Conservation (phyloP, 2,329 filamentous ascomycete genomes). For the Xylariaceae sp. region DNA sequence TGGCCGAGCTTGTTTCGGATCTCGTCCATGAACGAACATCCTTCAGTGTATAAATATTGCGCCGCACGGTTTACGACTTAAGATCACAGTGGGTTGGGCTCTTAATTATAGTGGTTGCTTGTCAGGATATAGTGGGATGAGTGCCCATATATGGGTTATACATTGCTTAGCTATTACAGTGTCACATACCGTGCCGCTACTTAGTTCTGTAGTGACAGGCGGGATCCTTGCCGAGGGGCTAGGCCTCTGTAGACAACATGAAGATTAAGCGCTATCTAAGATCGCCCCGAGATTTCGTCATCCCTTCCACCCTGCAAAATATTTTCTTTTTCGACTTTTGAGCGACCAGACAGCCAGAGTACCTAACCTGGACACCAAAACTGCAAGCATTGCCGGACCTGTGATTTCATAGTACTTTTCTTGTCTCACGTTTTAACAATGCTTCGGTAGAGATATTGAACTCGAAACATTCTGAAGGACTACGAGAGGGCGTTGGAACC, state of each 20-base stretch:
- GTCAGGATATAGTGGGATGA: neutral
- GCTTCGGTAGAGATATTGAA: neutral
- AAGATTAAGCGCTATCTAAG: too few species aligned
- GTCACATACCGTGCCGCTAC: too few species aligned
- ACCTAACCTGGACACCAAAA: neutral
- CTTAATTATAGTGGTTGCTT: neutral
- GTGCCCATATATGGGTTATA: neutral
- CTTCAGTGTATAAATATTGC: neutral
- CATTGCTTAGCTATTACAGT: neutral
- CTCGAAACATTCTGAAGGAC: neutral
- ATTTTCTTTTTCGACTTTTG: neutral
- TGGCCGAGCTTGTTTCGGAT: neutral
- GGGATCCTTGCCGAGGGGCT: too few species aligned
- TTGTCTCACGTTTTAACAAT: neutral
- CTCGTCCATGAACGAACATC: neutral
- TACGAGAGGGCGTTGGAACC: neutral
- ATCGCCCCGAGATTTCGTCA: constrained; percentile 9
- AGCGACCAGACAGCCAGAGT: too few species aligned
- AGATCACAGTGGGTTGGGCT: neutral
- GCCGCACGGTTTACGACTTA: neutral
- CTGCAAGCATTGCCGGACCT: neutral
- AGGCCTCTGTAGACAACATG: too few species aligned
- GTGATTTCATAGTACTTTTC: neutral
- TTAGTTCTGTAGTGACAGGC: too few species aligned
- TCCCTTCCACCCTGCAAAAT: neutral